Conservation (phyloP, 495 filamentous ascomycete species). For the Neurospora sublineolata region DNA sequence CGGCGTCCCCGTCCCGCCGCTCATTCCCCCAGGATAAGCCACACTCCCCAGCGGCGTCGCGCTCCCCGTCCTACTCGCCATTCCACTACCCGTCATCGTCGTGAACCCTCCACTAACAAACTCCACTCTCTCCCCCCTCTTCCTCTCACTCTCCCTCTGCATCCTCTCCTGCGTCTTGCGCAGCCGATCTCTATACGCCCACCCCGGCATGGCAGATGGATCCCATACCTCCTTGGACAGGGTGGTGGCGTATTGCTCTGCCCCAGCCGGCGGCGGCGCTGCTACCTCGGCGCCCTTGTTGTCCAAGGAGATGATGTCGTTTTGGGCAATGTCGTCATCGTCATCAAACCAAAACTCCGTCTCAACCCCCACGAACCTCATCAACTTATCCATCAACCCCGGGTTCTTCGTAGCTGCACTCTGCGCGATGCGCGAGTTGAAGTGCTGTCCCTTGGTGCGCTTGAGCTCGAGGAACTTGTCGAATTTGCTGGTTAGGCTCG, state of each 20-base stretch:
- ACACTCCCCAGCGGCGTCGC: conserved; percentile 24
- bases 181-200: conserved; percentile 66
- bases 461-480: conserved; percentile 77
- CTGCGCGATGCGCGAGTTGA: conserved; percentile 69
- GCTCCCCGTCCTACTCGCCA: conserved; percentile 12
- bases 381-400: conserved; percentile 63
- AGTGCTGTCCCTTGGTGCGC: conserved; percentile 67
- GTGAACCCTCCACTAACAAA: conserved; percentile 52
- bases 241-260: conserved; percentile 61
- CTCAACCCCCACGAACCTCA: conserved; percentile 66
- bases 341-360: conserved; percentile 19
- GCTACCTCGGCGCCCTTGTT: not conserved
- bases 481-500: conserved; percentile 57
- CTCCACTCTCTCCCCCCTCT: conserved; percentile 50
- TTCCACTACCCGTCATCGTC: conserved; percentile 4
- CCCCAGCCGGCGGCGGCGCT: not conserved
- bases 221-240: conserved; percentile 58
- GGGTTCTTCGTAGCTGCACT: conserved; percentile 72
- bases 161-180: conserved; percentile 51
- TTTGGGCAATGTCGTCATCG: not conserved
- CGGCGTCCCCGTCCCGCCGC: not conserved
- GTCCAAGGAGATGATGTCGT: not conserved
- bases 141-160: conserved; percentile 46
- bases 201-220: conserved; percentile 50
- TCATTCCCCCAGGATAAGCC: conserved; percentile 22